Evolutionary conservation across 1,284 basidiomycete species (phyloP).

Genomic region (Trametes sp.): DNA sequence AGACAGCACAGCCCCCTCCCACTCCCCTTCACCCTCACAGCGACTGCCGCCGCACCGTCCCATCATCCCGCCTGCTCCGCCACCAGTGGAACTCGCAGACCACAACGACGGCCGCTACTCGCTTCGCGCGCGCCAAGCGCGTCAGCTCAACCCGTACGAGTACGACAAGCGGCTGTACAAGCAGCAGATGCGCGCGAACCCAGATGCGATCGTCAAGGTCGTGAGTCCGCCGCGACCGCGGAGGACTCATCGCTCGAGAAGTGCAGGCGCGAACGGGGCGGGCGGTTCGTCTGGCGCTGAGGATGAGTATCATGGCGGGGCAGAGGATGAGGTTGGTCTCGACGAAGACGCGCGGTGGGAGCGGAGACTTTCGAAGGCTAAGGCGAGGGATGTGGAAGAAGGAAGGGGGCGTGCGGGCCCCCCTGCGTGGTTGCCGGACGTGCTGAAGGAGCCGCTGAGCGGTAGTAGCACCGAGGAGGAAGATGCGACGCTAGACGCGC

Average conservation of each 20-base stretch:
- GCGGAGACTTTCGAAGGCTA: conserved; percentile 21
- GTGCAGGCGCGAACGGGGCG: conserved; percentile 1
- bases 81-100: conserved; percentile 15
- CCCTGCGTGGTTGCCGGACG: conserved; percentile 11
- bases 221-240: conserved; percentile 27
- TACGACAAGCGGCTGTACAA: conserved; percentile 38
- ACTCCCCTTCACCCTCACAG: background rate
- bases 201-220: conserved; percentile 39
- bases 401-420: background rate
- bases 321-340: conserved; percentile 15
- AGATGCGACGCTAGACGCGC: conserved; percentile 6
- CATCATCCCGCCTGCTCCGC: background rate
- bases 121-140: conserved; percentile 33
- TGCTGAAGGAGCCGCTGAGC: conserved; percentile 27
- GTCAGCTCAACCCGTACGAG: conserved; percentile 37
- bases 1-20: background rate
- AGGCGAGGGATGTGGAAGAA: conserved; percentile 7
- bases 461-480: conserved; percentile 28
- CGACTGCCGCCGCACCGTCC: background rate
- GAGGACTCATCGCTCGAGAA: conserved; percentile 24
- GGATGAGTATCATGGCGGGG: conserved; percentile 25
- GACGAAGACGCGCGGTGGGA: conserved; percentile 22
- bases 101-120: conserved; percentile 34
- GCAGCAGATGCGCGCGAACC: conserved; percentile 35
- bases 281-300: conserved; percentile 24